Evolutionary conservation across 495 filamentous ascomycete genomes (phyloP).

Genomic region (Neurospora sp.): DNA sequence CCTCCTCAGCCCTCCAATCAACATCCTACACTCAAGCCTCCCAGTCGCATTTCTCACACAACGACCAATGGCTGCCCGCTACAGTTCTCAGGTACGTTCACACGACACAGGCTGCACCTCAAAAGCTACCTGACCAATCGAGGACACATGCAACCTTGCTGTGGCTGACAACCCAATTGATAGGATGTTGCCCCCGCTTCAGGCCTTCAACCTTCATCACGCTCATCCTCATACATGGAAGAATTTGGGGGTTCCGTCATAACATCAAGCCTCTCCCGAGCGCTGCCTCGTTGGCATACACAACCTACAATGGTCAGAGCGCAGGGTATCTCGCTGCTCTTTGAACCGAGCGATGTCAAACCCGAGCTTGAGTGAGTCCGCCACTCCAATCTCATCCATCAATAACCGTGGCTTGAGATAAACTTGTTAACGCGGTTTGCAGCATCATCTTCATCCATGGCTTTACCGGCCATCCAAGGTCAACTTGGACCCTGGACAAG

Average conservation of each 20-base stretch:
- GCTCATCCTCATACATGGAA: neutral
- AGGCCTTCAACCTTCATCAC: neutral
- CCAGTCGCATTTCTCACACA: neutral
- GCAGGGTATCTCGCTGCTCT: neutral
- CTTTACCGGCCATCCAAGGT: slow-evolving; percentile 13
- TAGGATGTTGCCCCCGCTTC: neutral
- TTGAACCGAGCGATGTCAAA: neutral
- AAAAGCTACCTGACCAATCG: neutral
- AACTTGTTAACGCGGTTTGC: neutral
- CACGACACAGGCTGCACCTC: neutral
- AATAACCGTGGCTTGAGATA: neutral
- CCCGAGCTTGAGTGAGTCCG: neutral
- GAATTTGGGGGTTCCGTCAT: neutral
- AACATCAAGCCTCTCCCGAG: neutral
- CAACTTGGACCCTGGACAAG: slow-evolving; percentile 9
- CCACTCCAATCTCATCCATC: neutral
- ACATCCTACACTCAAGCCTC: neutral
- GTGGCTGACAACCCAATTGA: neutral
- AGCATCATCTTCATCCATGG: slow-evolving; percentile 21
- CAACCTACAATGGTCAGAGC: neutral
- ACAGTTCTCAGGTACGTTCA: neutral
- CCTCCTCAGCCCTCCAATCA: neutral
- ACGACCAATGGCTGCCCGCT: neutral
- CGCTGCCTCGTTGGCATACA: neutral
- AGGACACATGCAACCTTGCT: neutral